Percentiles rank a stretch among this genome's conserved stretches.
phyloP scores from a whole-genome alignment of 805 yeast species.

The Clavispora asparagi region DNA sequence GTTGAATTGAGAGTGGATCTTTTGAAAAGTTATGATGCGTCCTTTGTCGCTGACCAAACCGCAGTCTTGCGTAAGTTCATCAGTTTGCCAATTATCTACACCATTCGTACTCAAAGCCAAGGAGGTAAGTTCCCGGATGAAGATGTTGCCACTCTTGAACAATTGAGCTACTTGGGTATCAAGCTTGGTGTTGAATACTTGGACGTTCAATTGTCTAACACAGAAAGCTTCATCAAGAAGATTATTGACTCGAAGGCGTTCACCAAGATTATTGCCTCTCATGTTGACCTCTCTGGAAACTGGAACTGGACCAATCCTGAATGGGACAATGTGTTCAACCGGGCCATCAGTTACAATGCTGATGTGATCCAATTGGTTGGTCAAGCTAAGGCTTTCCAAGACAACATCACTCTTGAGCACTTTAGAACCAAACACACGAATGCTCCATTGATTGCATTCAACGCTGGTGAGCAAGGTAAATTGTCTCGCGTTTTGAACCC shows the following conservation, averaged over 20 bases:
- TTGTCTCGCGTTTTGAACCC: conserved; percentile 74
- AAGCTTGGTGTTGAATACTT: conserved; percentile 76
- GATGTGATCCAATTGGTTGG: conserved; percentile 86
- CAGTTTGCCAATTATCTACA: conserved; percentile 71
- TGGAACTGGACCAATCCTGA: conserved; percentile 63
- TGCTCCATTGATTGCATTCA: conserved; percentile 75
- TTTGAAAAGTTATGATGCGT: conserved; percentile 43
- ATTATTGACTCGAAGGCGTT: conserved; percentile 49
- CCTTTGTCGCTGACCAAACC: conserved; percentile 68
- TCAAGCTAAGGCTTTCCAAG: conserved; percentile 55
- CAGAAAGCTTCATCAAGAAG: conserved; percentile 48
- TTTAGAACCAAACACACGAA: conserved; percentile 55
- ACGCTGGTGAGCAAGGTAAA: conserved; percentile 73
- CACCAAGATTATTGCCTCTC: conserved; percentile 77
- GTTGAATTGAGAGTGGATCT: conserved; percentile 81
- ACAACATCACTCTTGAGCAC: conserved; percentile 65
- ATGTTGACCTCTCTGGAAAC: conserved; percentile 65
- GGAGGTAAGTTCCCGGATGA: conserved; percentile 78
- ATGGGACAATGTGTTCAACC: conserved; percentile 70
- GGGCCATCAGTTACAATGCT: conserved; percentile 58
- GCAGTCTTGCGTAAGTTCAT: conserved; percentile 62
- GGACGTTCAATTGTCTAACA: conserved; percentile 72
- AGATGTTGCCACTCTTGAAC: conserved; percentile 41
- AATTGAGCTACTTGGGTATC: conserved; percentile 56
- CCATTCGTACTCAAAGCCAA: conserved; percentile 71